Evolutionary conservation across 2,329 filamentous ascomycete species (phyloP).

Genomic region (Sporothrix globosa): DNA sequence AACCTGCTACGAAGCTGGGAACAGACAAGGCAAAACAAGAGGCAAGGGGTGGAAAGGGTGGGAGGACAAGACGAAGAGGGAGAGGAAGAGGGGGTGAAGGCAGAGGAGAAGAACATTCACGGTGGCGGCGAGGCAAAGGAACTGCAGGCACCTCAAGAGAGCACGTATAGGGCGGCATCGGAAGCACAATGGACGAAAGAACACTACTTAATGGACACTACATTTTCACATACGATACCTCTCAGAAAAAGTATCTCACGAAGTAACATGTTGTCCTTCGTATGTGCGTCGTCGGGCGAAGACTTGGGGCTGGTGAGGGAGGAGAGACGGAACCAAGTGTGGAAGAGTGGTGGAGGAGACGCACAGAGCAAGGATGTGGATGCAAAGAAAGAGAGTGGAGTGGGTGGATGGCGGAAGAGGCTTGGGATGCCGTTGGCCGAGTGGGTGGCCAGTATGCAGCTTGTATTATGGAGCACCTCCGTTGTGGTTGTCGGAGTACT

Average conservation of each 20-base stretch:
- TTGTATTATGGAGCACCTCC: too few relatives aligned
- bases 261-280: not conserved
- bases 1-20: not conserved
- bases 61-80: not conserved
- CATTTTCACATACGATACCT: not conserved
- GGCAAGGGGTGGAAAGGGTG: not conserved
- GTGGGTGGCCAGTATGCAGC: not conserved
- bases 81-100: not conserved
- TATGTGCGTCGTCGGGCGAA: conserved; percentile 12
- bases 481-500: not conserved
- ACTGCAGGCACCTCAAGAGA: not conserved
- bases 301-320: not conserved
- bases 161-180: too few relatives aligned
- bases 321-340: not conserved
- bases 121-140: not conserved
- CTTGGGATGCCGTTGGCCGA: conserved; percentile 10
- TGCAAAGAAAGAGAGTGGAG: not conserved
- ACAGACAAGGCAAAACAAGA: not conserved
- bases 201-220: not conserved
- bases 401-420: conserved; percentile 10
- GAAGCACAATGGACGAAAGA: not conserved
- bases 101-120: not conserved
- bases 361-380: not conserved
- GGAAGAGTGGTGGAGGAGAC: not conserved
- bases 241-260: not conserved